These are phyloP conservation scores for Stagonosporopsis rhizophila DNA, from an alignment of 2,329 filamentous ascomycete species.

Conservation along the genomic window DNA sequence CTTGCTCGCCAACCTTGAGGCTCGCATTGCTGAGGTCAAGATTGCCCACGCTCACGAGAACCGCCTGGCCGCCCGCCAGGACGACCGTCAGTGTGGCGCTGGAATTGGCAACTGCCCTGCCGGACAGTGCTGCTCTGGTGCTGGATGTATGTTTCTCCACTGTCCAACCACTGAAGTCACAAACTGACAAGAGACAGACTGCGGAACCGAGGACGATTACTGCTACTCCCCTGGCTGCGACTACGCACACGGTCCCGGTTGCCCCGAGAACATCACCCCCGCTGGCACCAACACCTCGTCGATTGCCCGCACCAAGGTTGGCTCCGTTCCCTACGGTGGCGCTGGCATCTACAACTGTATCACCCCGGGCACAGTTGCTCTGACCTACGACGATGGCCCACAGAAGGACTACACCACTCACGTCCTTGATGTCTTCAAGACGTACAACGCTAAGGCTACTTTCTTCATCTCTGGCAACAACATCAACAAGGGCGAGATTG, in stretches of 20 bases:
- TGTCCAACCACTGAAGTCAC: not conserved
- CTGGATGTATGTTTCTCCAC: slow-evolving; percentile 35
- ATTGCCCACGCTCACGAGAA: slow-evolving; percentile 28
- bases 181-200: slow-evolving; percentile 48
- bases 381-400: slow-evolving; percentile 74
- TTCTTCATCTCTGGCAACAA: slow-evolving; percentile 71
- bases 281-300: slow-evolving; percentile 63
- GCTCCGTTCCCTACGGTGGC: slow-evolving; percentile 63
- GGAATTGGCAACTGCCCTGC: slow-evolving; percentile 39
- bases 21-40: slow-evolving; percentile 34
- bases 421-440: slow-evolving; percentile 66
- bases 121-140: slow-evolving; percentile 46
- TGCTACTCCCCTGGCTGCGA: slow-evolving; percentile 69
- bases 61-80: slow-evolving; percentile 36
- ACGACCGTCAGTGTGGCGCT: slow-evolving; percentile 44
- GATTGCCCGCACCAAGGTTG: slow-evolving; percentile 61
- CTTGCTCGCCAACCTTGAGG: slow-evolving; percentile 39
- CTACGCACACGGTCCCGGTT: slow-evolving; percentile 66
- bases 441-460: slow-evolving; percentile 68
- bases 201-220: slow-evolving; percentile 62
- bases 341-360: slow-evolving; percentile 63
- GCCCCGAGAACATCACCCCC: slow-evolving; percentile 65
- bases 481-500: slow-evolving; percentile 63
- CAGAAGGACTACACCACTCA: slow-evolving; percentile 64
- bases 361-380: slow-evolving; percentile 63